These are phyloP conservation scores for Aphanocladium album DNA, from an alignment of 2,329 filamentous ascomycete genomes.

Conservation along the genomic window DNA sequence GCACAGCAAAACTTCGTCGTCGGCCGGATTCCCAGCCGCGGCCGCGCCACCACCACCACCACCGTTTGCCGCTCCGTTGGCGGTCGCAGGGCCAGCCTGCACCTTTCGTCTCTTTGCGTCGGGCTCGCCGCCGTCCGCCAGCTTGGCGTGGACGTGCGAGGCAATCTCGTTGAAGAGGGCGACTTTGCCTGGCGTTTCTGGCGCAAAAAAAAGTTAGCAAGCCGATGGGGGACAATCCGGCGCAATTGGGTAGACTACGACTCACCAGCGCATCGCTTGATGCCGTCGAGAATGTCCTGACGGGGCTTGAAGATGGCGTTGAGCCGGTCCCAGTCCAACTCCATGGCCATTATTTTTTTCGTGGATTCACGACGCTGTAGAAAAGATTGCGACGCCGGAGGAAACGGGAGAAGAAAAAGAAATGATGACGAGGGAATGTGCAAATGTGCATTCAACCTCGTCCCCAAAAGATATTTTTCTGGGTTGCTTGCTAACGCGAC, in stretches of 20 bases:
- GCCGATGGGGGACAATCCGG: background rate
- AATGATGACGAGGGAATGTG: background rate
- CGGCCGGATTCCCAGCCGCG: constrained; percentile 34
- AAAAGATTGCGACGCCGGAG: too few relatives aligned
- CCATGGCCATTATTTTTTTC: constrained; percentile 35
- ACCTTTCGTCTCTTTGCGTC: constrained; percentile 49
- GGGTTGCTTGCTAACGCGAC: constrained; percentile 1
- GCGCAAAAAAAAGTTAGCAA: constrained; percentile 1
- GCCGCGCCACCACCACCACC: constrained; percentile 12
- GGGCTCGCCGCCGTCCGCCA: constrained; percentile 38
- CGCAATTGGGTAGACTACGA: background rate
- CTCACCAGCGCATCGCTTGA: constrained; percentile 49
- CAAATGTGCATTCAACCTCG: background rate
- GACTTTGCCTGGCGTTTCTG: constrained; percentile 47
- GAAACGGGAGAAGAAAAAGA: background rate
- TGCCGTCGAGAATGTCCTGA: constrained; percentile 51
- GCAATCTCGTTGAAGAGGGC: constrained; percentile 54
- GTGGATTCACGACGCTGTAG: background rate
- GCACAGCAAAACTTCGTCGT: constrained; percentile 51
- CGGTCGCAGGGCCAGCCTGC: constrained; percentile 32
- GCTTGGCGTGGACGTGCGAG: constrained; percentile 42
- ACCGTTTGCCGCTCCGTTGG: constrained; percentile 17
- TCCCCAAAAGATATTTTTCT: constrained; percentile 1
- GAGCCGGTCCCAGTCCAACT: constrained; percentile 47
- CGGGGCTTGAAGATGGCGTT: constrained; percentile 49